A percentile compares a stretch with the other conserved stretches of the same genome.
Evolutionary conservation across 768 basidiomycete genomes (phyloP).

Genomic region (Psilocybe cyanescens): DNA sequence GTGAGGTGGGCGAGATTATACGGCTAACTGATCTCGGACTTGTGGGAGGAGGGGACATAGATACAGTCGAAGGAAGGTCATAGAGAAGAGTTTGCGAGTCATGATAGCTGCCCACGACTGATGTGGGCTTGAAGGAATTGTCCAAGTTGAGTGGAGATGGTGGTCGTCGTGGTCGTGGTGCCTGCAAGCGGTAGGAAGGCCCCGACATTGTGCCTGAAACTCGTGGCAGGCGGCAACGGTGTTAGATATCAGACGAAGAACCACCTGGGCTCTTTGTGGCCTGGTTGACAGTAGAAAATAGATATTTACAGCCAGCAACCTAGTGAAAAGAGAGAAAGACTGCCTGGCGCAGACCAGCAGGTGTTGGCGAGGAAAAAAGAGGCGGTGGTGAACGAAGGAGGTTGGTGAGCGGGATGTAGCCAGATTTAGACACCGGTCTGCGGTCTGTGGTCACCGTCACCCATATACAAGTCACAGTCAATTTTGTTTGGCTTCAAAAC

Average conservation of each 20-base stretch:
- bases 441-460: constrained; percentile 26
- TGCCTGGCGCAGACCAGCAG: constrained; percentile 13
- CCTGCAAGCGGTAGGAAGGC: constrained; percentile 66
- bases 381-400: constrained; percentile 12
- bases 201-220: constrained; percentile 49
- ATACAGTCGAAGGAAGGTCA: constrained; percentile 66
- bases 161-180: constrained; percentile 62
- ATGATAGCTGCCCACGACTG: constrained; percentile 42
- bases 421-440: constrained; percentile 17
- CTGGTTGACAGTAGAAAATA: constrained; percentile 13
- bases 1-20: constrained; percentile 59
- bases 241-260: constrained; percentile 19
- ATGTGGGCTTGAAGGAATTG: constrained; percentile 46
- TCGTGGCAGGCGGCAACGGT: constrained; percentile 25
- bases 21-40: constrained; percentile 49
- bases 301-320: constrained; percentile 19
- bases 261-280: constrained; percentile 25
- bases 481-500: constrained; percentile 1
- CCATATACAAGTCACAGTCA: constrained; percentile 15
- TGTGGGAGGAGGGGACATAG: constrained; percentile 63
- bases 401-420: constrained; percentile 20
- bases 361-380: constrained; percentile 3
- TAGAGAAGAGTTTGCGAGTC: constrained; percentile 73
- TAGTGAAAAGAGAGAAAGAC: constrained; percentile 11
- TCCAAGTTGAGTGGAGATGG: constrained; percentile 65